These are phyloP conservation scores for Microascus cirrosus DNA, from an alignment of 2,329 filamentous ascomycete genomes.

Conservation along the genomic window DNA sequence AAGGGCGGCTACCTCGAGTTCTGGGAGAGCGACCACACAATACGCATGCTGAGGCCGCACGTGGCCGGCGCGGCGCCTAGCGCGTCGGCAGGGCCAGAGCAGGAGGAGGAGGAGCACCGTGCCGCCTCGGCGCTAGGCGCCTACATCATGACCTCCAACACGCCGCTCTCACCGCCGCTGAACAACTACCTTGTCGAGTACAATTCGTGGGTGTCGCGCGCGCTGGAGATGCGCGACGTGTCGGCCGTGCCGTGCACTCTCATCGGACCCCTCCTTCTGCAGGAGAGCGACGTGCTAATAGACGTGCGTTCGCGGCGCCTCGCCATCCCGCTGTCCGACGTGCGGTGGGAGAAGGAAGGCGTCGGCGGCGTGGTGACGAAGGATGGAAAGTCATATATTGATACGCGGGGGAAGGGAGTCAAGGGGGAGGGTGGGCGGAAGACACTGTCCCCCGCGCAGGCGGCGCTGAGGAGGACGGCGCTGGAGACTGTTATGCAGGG, in stretches of 20 bases:
- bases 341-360: conserved; percentile 77
- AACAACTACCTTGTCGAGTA: conserved; percentile 77
- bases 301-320: conserved; percentile 65
- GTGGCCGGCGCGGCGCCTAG: conserved; percentile 12
- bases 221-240: conserved; percentile 60
- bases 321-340: conserved; percentile 75
- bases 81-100: conserved; percentile 12
- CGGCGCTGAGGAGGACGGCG: conserved; percentile 67
- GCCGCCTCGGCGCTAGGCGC: conserved; percentile 61
- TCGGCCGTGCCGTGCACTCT: conserved; percentile 67
- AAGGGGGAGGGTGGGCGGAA: conserved; percentile 28
- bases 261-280: conserved; percentile 65
- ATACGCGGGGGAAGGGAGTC: conserved; percentile 34
- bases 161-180: conserved; percentile 67
- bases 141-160: conserved; percentile 73
- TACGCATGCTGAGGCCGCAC: conserved; percentile 75
- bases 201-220: conserved; percentile 70
- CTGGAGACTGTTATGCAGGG: conserved; percentile 70
- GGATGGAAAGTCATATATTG: conserved; percentile 48
- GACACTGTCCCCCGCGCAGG: conserved; percentile 55
- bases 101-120: conserved; percentile 44
- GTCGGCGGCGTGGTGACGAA: conserved; percentile 52
- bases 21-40: conserved; percentile 79
- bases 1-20: conserved; percentile 74
- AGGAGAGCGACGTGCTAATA: conserved; percentile 62